Conservation (phyloP, 345 rosid species). For the Hypericum androsaemum region DNA sequence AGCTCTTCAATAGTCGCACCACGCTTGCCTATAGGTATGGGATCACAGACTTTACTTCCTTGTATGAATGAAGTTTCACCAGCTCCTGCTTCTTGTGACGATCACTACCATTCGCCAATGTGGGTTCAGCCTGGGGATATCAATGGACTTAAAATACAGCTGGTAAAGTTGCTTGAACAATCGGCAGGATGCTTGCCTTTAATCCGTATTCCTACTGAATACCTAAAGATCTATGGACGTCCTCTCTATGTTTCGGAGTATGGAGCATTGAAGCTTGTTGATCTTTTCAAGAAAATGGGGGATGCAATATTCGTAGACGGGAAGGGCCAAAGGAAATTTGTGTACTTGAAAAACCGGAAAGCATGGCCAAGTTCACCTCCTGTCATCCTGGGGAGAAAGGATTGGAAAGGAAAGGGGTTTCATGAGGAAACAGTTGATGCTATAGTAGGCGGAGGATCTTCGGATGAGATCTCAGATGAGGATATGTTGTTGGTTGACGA, state of each 20-base stretch:
- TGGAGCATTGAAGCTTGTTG: conserved; percentile 61
- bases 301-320: conserved; percentile 61
- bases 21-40: conserved; percentile 24
- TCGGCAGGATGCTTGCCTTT: conserved; percentile 80
- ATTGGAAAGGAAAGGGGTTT: conserved; percentile 43
- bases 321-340: conserved; percentile 59
- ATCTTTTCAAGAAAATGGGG: conserved; percentile 79
- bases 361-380: conserved; percentile 41
- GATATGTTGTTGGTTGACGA: conserved; percentile 43
- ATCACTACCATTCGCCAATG: conserved; percentile 50
- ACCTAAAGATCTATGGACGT: conserved; percentile 65
- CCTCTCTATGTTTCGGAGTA: conserved; percentile 75
- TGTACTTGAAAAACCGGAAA: conserved; percentile 58
- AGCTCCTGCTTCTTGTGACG: conserved; percentile 30
- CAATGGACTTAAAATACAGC: conserved; percentile 64
- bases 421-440: conserved; percentile 27
- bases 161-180: conserved; percentile 73
- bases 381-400: conserved; percentile 37
- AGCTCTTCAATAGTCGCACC: conserved; percentile 29
- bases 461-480: conserved; percentile 66
- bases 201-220: conserved; percentile 59
- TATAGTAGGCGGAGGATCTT: conserved; percentile 35
- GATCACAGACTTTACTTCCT: conserved; percentile 54
- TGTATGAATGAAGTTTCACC: conserved; percentile 36
- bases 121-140: conserved; percentile 94